phyloP scores from a whole-genome alignment of 208 protist species.

The Herpetomonas samuelpessoai region DNA sequence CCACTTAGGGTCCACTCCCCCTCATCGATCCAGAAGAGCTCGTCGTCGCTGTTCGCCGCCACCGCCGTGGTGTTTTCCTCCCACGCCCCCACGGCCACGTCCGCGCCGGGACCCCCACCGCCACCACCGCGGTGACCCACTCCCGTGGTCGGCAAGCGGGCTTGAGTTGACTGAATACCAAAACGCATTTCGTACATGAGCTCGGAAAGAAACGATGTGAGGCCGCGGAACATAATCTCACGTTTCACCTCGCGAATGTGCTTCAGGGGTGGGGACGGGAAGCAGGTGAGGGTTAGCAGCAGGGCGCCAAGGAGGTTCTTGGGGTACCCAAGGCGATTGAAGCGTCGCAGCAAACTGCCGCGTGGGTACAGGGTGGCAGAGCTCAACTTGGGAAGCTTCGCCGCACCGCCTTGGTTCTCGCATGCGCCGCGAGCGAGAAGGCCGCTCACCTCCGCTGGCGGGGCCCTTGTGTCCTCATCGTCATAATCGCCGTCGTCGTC shows the following conservation, averaged over 20 bases:
- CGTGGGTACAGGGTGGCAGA: slow-evolving; percentile 17
- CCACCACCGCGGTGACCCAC: slow-evolving; percentile 6
- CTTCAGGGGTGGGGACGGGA: slow-evolving; percentile 27
- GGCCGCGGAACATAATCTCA: slow-evolving; percentile 37
- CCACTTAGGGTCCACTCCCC: no score
- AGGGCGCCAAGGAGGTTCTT: slow-evolving; percentile 42
- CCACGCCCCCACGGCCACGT: not conserved
- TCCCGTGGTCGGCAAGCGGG: slow-evolving; percentile 13
- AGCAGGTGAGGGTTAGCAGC: slow-evolving; percentile 32
- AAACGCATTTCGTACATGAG: slow-evolving; percentile 36
- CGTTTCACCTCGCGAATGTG: slow-evolving; percentile 43
- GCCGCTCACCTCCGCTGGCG: slow-evolving; percentile 9
- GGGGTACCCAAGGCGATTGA: slow-evolving; percentile 32
- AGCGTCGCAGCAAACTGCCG: slow-evolving; percentile 31
- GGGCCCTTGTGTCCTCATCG: not conserved
- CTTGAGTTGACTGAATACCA: slow-evolving; percentile 22
- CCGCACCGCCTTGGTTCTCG: slow-evolving; percentile 7
- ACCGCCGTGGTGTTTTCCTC: slow-evolving; percentile 3
- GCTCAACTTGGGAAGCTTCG: slow-evolving; percentile 9
- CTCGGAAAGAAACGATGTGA: slow-evolving; percentile 31
- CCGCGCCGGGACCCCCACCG: slow-evolving; percentile 4
- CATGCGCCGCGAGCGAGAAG: slow-evolving; percentile 21
- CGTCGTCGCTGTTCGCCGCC: not conserved
- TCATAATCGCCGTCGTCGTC: not conserved
- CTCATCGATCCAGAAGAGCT: no score